These are phyloP conservation scores for Chrysopogon serrulatus DNA, from an alignment of 176 grass and related monocot genomes.

Conservation along the genomic window DNA sequence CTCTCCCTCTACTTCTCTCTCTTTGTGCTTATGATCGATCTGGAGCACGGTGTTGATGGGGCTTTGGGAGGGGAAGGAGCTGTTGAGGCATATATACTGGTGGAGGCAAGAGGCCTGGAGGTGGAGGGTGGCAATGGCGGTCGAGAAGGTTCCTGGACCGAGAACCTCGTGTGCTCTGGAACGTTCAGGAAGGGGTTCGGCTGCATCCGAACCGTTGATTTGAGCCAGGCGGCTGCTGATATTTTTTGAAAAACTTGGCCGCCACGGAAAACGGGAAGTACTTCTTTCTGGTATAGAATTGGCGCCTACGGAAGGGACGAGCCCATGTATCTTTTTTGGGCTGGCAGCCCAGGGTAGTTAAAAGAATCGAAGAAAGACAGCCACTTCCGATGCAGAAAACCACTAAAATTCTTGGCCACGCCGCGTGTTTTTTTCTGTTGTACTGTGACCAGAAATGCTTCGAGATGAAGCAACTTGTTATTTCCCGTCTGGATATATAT, in stretches of 20 bases:
- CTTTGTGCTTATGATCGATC: not conserved
- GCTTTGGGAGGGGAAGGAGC: not conserved
- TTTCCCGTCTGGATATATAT: too few relatives aligned
- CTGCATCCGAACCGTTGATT: not conserved
- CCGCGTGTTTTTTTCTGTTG: too few relatives aligned
- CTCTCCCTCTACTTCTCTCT: not conserved
- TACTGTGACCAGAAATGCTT: too few relatives aligned
- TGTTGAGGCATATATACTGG: not conserved
- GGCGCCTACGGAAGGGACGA: slow-evolving; percentile 2
- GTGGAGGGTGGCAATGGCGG: not conserved
- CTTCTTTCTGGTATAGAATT: not conserved
- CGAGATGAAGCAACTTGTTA: too few relatives aligned
- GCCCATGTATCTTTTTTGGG: not conserved
- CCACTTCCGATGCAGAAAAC: too few relatives aligned
- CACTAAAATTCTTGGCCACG: too few relatives aligned
- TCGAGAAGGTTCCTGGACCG: slow-evolving; percentile 10
- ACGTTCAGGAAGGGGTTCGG: not conserved
- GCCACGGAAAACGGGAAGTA: slow-evolving; percentile 13
- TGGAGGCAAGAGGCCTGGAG: not conserved
- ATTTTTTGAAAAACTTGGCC: slow-evolving; percentile 3
- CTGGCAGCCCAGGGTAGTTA: not conserved
- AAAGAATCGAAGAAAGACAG: not conserved
- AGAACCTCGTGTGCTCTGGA: not conserved
- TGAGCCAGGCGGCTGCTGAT: not conserved
- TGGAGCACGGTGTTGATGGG: not conserved